phyloP scores from a whole-genome alignment of 2,329 filamentous ascomycete species.

The Hymenoscyphus scutula region DNA sequence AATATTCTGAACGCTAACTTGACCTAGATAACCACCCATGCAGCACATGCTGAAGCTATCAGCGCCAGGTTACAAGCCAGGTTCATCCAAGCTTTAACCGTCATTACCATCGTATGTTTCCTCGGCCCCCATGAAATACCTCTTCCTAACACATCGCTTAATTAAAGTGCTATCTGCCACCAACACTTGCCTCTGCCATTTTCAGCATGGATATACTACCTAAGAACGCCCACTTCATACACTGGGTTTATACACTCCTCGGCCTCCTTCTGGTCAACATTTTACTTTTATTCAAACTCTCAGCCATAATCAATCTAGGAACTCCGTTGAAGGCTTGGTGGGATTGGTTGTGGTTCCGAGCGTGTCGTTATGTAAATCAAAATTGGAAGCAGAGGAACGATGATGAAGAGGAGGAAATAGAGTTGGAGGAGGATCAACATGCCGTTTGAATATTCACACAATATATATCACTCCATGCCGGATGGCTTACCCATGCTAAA shows the following conservation, averaged over 20 bases:
- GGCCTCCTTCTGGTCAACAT: conserved; percentile 4
- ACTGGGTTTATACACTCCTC: conserved; percentile 9
- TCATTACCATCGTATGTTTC: conserved; percentile 16
- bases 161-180: conserved; percentile 14
- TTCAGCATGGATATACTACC: conserved; percentile 16
- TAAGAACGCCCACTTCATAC: conserved; percentile 1
- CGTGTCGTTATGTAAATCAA: too few relatives aligned
- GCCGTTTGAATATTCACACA: too few relatives aligned
- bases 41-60: conserved; percentile 12
- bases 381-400: too few relatives aligned
- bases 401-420: too few relatives aligned
- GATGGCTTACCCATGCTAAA: too few relatives aligned
- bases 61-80: conserved; percentile 10
- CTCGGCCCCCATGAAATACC: background rate
- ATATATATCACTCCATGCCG: too few relatives aligned
- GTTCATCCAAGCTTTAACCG: conserved; percentile 16
- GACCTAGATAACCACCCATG: conserved; percentile 16
- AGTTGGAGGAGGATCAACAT: too few relatives aligned
- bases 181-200: conserved; percentile 15
- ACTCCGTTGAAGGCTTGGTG: background rate
- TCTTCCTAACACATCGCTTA: background rate
- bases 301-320: background rate
- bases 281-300: conserved; percentile 7
- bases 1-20: background rate
- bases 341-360: too few relatives aligned